Base-by-base conservation (phyloP, 2,329 filamentous ascomycete species). In the Monosporascus cannonballus region DNA sequence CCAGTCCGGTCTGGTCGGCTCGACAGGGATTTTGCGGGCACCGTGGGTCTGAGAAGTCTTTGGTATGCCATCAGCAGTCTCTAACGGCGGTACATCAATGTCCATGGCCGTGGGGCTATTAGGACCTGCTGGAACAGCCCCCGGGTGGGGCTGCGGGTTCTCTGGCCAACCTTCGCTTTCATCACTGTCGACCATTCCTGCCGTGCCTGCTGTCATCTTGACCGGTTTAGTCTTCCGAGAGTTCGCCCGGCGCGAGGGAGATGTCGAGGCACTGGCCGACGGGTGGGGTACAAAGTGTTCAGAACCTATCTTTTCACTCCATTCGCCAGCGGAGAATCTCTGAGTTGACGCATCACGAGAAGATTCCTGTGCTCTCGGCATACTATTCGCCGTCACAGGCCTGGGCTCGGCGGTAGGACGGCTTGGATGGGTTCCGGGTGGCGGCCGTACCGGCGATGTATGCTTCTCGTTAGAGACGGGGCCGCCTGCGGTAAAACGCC, bases 51-150 rank as follows among this genome's bases (percentile, higher is more conserved):
- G 63, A 15, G 62, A 41, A 9, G 56, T 53, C 15, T 62, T 57
- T 9, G 65, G 58, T 41, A 62, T 50, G 6, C 54, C 54, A 56
- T 69, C 62, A 54, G 58, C 37, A 62, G 67, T 49, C 27, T 61
- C 58, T 9, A 58, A 57, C 22, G 66, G 66, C 20, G 81, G 79
- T 4, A 78, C 75, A 60, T 86, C 83, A 49, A 86, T 84, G 57
- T 86, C 83, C 83, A 86, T 86, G 15, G 82, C 80, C 53, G 77
- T 80, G 3, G 81, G 78, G 56, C 77, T 82, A 37, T 73, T 73
- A 11, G 66, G 64, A 20, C 59, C 56, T 6, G 56, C 52, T 3
- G 65, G 60, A 25, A 64, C 63, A 14, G 60, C 53, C 22, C 42
- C 54, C 2, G 52, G 54, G 2, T 59, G 51, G 17, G 57, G 51